Evolutionary conservation across 2,329 filamentous ascomycete species (phyloP).

Genomic region (Tolypocladium ovalisporum): DNA sequence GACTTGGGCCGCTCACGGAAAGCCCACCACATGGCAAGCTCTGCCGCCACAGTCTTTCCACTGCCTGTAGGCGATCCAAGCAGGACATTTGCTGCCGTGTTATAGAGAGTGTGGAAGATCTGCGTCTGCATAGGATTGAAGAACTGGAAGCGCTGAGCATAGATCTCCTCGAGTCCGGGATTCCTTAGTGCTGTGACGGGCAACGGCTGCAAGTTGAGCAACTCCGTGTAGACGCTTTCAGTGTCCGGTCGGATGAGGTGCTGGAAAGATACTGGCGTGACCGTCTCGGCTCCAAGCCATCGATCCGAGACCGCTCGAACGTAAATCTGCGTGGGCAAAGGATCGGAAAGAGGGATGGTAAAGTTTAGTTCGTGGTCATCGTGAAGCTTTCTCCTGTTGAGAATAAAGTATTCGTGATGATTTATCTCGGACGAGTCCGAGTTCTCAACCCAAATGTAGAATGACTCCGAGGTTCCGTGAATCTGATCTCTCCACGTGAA

Average conservation of each 20-base stretch:
- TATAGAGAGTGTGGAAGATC: conserved; percentile 92
- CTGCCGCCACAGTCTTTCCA: conserved; percentile 93
- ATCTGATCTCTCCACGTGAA: conserved; percentile 92
- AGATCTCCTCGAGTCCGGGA: conserved; percentile 75
- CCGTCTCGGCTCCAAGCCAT: conserved; percentile 94
- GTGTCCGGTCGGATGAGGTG: conserved; percentile 96
- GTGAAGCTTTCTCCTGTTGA: conserved; percentile 79
- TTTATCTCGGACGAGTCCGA: conserved; percentile 97
- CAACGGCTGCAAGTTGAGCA: conserved; percentile 83
- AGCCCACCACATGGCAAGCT: conserved; percentile 99
- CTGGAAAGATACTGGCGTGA: conserved; percentile 91
- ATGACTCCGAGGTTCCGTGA: conserved; percentile 89
- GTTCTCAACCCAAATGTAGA: conserved; percentile 98
- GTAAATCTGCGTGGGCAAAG: conserved; percentile 90
- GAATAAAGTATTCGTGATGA: conserved; percentile 93
- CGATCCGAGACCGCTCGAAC: conserved; percentile 88
- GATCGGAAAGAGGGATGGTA: conserved; percentile 89
- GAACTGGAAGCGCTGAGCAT: conserved; percentile 79
- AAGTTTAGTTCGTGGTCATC: conserved; percentile 98
- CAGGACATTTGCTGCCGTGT: conserved; percentile 83
- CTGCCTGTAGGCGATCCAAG: conserved; percentile 93
- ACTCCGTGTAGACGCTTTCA: conserved; percentile 91
- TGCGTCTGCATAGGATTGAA: conserved; percentile 99
- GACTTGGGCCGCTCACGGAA: conserved; percentile 89
- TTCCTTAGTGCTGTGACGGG: conserved; percentile 84